These are phyloP conservation scores for Xerocomus potaroensis DNA, from an alignment of 768 basidiomycete species.

Conservation along the genomic window DNA sequence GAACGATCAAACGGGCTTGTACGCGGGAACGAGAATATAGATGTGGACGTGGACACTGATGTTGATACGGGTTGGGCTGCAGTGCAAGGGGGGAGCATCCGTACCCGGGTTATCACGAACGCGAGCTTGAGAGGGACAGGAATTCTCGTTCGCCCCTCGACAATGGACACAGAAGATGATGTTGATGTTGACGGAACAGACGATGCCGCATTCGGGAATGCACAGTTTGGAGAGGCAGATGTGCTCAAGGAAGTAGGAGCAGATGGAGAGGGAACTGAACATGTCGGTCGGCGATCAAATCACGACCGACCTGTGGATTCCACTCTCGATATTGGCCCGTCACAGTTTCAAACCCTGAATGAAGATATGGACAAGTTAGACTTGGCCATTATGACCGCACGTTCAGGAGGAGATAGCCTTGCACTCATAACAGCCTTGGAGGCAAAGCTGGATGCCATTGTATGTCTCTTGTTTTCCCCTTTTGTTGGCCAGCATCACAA, in stretches of 20 bases:
- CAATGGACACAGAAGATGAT: constrained; percentile 71
- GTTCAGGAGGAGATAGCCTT: constrained; percentile 43
- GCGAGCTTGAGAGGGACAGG: constrained; percentile 53
- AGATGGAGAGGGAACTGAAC: constrained; percentile 23
- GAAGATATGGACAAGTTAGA: constrained; percentile 46
- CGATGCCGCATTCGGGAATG: constrained; percentile 56
- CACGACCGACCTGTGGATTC: constrained; percentile 32
- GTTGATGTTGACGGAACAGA: constrained; percentile 81
- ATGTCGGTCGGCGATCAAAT: constrained; percentile 10
- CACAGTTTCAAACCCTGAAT: background rate
- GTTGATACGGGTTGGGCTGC: constrained; percentile 40
- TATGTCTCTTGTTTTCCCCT: constrained; percentile 37
- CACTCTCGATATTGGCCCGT: background rate
- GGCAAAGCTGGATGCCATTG: constrained; percentile 55
- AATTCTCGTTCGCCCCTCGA: constrained; percentile 58
- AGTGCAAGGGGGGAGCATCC: constrained; percentile 33
- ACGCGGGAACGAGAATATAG: constrained; percentile 30
- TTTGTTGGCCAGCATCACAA: constrained; percentile 28
- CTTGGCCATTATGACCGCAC: constrained; percentile 45
- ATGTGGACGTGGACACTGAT: constrained; percentile 32
- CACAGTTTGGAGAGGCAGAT: constrained; percentile 76
- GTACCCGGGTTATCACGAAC: constrained; percentile 35
- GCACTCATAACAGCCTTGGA: constrained; percentile 54
- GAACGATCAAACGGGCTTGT: constrained; percentile 24
- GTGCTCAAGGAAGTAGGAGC: constrained; percentile 39